Evolutionary conservation across 2,329 filamentous ascomycete genomes (phyloP).

Genomic region (Raffaelea albimanens): DNA sequence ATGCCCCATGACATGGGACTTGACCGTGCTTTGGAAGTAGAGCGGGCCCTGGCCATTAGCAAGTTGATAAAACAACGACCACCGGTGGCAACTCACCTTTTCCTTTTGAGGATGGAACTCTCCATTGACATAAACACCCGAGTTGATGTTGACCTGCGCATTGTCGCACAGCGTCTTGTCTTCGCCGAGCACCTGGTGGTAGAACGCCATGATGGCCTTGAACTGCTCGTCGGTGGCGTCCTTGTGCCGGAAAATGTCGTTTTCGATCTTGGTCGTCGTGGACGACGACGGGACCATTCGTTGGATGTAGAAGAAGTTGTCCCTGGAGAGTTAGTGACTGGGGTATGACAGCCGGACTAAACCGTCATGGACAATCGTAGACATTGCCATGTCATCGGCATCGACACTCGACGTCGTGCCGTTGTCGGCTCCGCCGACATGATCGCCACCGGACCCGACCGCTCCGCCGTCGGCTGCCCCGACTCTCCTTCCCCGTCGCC

Average conservation of each 20-base stretch:
- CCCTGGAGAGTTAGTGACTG: too few relatives aligned
- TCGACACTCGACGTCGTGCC: too few relatives aligned
- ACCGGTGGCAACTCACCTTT: conserved; percentile 16
- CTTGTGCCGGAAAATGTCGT: conserved; percentile 41
- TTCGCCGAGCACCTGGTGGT: conserved; percentile 40
- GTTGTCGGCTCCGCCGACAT: too few relatives aligned
- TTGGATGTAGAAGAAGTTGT: conserved; percentile 42
- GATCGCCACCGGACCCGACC: too few relatives aligned
- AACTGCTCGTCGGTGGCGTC: conserved; percentile 37
- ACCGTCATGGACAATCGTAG: too few relatives aligned
- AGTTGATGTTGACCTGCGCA: conserved; percentile 39
- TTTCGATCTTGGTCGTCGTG: conserved; percentile 32
- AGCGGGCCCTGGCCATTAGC: conserved; percentile 28
- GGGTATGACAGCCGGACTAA: too few relatives aligned
- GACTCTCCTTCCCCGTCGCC: too few relatives aligned
- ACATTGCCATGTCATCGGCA: too few relatives aligned
- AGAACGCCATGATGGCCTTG: conserved; percentile 33
- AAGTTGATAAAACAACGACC: too few relatives aligned
- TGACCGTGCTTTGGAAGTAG: conserved; percentile 28
- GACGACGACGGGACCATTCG: conserved; percentile 37
- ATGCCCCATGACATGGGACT: conserved; percentile 19
- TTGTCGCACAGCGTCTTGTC: conserved; percentile 40
- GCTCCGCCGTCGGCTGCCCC: too few relatives aligned
- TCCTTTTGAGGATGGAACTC: conserved; percentile 42
- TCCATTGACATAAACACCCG: conserved; percentile 40